A percentile compares a stretch with the other conserved stretches of the same genome.
phyloP scores from a whole-genome alignment of 352 stramenopile species.

The Phytophthora kernoviae region DNA sequence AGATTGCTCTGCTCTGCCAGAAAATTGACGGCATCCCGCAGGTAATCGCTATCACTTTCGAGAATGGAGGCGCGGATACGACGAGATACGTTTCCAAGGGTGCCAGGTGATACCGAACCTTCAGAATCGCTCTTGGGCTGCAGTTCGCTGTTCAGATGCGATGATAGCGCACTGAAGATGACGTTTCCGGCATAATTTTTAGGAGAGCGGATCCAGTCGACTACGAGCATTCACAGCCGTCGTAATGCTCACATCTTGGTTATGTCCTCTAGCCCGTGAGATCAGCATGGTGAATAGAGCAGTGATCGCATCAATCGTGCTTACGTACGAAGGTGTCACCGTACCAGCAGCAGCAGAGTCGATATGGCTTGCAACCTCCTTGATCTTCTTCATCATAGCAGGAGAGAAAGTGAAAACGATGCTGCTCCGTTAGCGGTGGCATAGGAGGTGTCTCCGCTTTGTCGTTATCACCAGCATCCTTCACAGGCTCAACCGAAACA shows the following conservation, averaged over 20 bases:
- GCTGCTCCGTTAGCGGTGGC: constrained; percentile 37
- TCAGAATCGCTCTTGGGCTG: not conserved
- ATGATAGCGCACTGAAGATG: constrained; percentile 57
- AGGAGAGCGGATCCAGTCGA: constrained; percentile 46
- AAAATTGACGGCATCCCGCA: constrained; percentile 64
- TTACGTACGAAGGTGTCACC: constrained; percentile 38
- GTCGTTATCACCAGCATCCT: not conserved
- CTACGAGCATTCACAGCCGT: constrained; percentile 56
- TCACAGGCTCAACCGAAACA: not conserved
- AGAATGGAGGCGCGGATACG: constrained; percentile 25
- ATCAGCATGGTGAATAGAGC: constrained; percentile 59
- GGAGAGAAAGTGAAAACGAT: constrained; percentile 54
- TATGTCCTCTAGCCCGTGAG: constrained; percentile 47
- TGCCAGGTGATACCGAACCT: not conserved
- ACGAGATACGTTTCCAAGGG: not conserved
- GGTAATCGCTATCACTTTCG: constrained; percentile 34
- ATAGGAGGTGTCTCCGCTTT: constrained; percentile 1
- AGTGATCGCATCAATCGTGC: constrained; percentile 55
- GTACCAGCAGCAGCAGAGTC: not conserved
- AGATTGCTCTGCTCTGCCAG: constrained; percentile 34
- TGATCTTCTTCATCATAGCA: constrained; percentile 50
- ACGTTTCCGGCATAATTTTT: constrained; percentile 54
- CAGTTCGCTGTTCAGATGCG: constrained; percentile 34
- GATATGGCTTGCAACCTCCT: constrained; percentile 22
- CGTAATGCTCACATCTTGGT: constrained; percentile 47